Evolutionary conservation across 2,329 filamentous ascomycete species (phyloP), one percentile per base, ranked within the genome.

Genomic region (Penicillium sp.): DNA sequence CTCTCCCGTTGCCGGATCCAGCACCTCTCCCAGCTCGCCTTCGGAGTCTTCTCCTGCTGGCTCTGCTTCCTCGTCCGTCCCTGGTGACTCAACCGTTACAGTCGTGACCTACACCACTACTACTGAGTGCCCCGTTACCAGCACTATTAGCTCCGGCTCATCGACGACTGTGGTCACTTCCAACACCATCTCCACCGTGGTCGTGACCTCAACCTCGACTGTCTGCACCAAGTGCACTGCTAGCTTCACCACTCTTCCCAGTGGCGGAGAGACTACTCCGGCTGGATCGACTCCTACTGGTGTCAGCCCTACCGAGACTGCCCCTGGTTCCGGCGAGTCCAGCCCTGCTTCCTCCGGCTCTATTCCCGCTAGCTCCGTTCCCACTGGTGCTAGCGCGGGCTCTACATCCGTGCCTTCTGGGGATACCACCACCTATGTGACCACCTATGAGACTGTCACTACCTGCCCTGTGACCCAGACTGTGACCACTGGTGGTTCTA

Each of bases 131-230:
- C 73, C 73, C 10, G 69, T 75, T 2, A 75, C 73, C 17, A 60
- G 61, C 45, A 74, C 71, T 7, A 54, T 70, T 42, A 78, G 81
- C 49, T 79, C 78, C 1, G 70, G 83, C 38, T 77, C 80, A 49
- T 81, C 82, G 1, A 78, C 82, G 57, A 83, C 81, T 10, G 71
- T 86, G 52, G 75, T 83, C 25, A 71, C 85, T 50, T 82, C 80
- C 59, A 86, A 83, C 68, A 88, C 86, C 41, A 70, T 86, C 70
- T 87, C 84, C 77, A 84, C 76, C 22, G 69, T 70, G 35, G 69
- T 66, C 1, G 20, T 71, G 38, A 66, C 62, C 37, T 55, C 57
- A 7, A 61, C 55, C 8, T 62, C 61, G 8, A 62, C 57, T 11
- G 53, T 64, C 20, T 62, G 57, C 43, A 57, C 63, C 28, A 58